A percentile compares a stretch with the other conserved stretches of the same genome.
Evolutionary conservation across 768 basidiomycete species (phyloP).

Genomic region (Crepidotus variabilis): DNA sequence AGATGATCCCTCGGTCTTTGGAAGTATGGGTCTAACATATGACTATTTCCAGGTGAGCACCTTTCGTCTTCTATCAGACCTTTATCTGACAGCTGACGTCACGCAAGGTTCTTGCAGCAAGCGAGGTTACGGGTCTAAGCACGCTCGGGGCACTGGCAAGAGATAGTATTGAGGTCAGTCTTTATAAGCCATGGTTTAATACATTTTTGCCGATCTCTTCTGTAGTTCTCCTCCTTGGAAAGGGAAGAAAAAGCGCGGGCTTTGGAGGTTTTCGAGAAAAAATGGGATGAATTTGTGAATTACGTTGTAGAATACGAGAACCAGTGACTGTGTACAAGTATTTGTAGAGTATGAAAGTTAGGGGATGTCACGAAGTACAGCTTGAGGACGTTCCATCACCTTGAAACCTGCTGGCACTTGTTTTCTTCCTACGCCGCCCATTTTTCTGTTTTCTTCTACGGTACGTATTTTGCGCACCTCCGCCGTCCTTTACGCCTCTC

Average conservation of each 20-base stretch:
- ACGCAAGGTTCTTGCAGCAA: slow-evolving; percentile 57
- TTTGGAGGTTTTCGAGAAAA: slow-evolving; percentile 39
- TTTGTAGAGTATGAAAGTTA: slow-evolving; percentile 5
- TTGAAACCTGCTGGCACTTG: slow-evolving; percentile 7
- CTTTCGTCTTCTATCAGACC: background rate
- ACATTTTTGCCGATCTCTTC: background rate
- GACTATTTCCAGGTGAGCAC: slow-evolving; percentile 69
- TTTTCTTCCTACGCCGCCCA: slow-evolving; percentile 6
- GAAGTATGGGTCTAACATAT: slow-evolving; percentile 73
- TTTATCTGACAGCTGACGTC: background rate
- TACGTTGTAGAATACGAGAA: slow-evolving; percentile 14
- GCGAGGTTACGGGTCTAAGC: slow-evolving; percentile 61
- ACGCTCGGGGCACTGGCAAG: slow-evolving; percentile 61
- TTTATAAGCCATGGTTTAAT: background rate
- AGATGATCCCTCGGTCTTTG: slow-evolving; percentile 76
- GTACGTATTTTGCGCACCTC: slow-evolving; percentile 24
- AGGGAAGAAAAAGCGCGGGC: slow-evolving; percentile 41
- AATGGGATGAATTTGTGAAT: slow-evolving; percentile 45
- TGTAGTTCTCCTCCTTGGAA: slow-evolving; percentile 51
- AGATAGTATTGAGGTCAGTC: slow-evolving; percentile 56
- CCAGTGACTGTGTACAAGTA: slow-evolving; percentile 6
- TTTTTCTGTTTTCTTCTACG: slow-evolving; percentile 11
- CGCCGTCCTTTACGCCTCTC: slow-evolving; percentile 37
- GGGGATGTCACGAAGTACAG: slow-evolving; percentile 2
- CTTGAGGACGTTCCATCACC: slow-evolving; percentile 1